Percentiles rank a stretch among this genome's conserved stretches.
phyloP scores from a whole-genome alignment of 805 yeast genomes.

The Wickerhamiella hasegawae region DNA sequence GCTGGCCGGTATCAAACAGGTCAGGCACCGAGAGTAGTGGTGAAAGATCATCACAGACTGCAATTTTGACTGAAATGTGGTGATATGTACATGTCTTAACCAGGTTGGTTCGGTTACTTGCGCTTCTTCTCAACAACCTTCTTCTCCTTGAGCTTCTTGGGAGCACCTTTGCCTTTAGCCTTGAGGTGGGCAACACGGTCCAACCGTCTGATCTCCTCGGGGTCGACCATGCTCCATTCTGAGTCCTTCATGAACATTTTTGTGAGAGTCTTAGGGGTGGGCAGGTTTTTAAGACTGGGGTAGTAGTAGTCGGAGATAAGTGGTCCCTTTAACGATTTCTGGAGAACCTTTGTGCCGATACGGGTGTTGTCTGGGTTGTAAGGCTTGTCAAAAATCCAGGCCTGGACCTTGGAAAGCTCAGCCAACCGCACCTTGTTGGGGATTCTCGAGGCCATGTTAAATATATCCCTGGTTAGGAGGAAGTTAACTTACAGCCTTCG shows the following conservation, averaged over 20 bases:
- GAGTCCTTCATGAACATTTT: slow-evolving; percentile 5
- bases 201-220: slow-evolving; percentile 13
- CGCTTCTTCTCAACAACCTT: slow-evolving; percentile 15
- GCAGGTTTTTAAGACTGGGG: slow-evolving; percentile 14
- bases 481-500: not conserved
- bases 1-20: too few species aligned
- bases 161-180: slow-evolving; percentile 20
- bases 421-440: slow-evolving; percentile 13
- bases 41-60: too few species aligned
- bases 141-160: slow-evolving; percentile 18
- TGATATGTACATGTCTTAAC: too few species aligned
- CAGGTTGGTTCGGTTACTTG: too few species aligned
- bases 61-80: too few species aligned
- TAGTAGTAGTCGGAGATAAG: slow-evolving; percentile 20
- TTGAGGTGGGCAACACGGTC: slow-evolving; percentile 14
- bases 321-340: slow-evolving; percentile 20
- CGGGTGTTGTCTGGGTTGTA: slow-evolving; percentile 20
- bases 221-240: slow-evolving; percentile 14
- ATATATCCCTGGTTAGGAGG: not conserved
- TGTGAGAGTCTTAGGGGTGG: slow-evolving; percentile 14
- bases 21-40: too few species aligned
- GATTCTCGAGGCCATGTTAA: not conserved
- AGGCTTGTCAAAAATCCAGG: slow-evolving; percentile 19
- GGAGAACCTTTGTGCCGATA: slow-evolving; percentile 22
- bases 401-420: slow-evolving; percentile 17